Percentiles rank a stretch among this genome's conserved stretches.
Conservation (phyloP, 139 green algal species). For the Chlorella ohadii region DNA sequence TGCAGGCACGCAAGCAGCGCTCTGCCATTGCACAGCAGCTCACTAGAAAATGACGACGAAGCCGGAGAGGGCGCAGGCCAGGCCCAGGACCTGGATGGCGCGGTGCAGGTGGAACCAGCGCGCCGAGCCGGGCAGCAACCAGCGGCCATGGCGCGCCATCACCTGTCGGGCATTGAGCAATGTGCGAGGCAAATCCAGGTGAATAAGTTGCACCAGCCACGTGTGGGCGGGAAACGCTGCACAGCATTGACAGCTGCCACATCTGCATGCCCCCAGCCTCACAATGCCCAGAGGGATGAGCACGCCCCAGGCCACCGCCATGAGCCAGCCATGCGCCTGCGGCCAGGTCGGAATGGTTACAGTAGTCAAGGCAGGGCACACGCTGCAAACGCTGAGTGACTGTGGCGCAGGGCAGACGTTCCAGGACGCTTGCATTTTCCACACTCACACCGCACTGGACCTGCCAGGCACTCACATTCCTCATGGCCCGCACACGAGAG, state of each 20-base stretch:
- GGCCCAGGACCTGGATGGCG: conserved; percentile 34
- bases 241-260: no score
- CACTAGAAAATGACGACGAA: conserved; percentile 37
- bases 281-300: conserved; percentile 55
- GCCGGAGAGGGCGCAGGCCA: conserved; percentile 35
- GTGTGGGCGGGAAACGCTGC: no score
- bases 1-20: not conserved
- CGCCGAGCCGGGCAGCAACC: not conserved
- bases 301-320: conserved; percentile 51
- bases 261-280: not conserved
- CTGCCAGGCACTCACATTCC: not conserved
- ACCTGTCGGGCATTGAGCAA: no score
- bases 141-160: not conserved
- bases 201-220: no score
- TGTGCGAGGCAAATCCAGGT: no score
- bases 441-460: no score
- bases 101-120: not conserved
- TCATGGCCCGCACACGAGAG: not conserved
- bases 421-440: no score
- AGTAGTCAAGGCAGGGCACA: no score
- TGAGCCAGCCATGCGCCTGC: conserved; percentile 50
- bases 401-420: no score
- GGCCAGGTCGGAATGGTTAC: no score
- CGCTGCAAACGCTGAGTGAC: no score
- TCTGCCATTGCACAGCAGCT: not conserved